A percentile compares a stretch with the other conserved stretches of the same genome.
Evolutionary conservation across 495 filamentous ascomycete genomes (phyloP).

Genomic region (Eremomyces bilateralis): DNA sequence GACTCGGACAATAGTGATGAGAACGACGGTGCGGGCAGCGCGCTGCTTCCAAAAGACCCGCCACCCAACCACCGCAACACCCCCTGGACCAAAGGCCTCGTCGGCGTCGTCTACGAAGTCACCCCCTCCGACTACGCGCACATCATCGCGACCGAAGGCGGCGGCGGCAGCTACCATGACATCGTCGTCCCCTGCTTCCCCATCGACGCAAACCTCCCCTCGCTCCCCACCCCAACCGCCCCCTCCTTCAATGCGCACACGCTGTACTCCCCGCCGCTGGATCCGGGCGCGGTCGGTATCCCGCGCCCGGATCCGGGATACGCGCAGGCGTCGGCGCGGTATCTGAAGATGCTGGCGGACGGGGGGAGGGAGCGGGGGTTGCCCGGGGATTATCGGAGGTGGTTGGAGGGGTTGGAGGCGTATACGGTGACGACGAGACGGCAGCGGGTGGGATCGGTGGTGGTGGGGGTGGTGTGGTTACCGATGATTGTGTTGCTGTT

Average conservation of each 20-base stretch:
- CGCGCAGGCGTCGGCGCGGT: constrained; percentile 65
- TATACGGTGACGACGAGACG: constrained; percentile 44
- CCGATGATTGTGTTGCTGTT: constrained; percentile 35
- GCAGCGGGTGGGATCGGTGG: constrained; percentile 39
- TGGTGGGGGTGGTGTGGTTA: constrained; percentile 38
- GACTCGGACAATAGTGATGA: constrained; percentile 5
- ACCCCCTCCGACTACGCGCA: constrained; percentile 57
- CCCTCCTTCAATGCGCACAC: constrained; percentile 29
- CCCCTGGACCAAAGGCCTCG: constrained; percentile 65
- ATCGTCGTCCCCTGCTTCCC: constrained; percentile 54
- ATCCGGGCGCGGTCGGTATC: constrained; percentile 15
- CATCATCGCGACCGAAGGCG: constrained; percentile 81
- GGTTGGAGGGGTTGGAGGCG: constrained; percentile 39
- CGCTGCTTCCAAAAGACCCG: constrained; percentile 23
- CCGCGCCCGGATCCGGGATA: constrained; percentile 39
- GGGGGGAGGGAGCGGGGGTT: constrained; percentile 62
- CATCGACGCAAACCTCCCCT: constrained; percentile 20
- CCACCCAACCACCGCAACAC: too few relatives aligned
- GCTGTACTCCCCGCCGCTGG: constrained; percentile 27
- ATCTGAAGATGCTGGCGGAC: constrained; percentile 51
- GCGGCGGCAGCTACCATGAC: constrained; percentile 60
- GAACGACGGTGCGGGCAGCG: background rate
- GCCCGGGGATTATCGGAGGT: constrained; percentile 48
- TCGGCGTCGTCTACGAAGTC: constrained; percentile 91
- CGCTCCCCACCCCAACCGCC: constrained; percentile 12